Evolutionary conservation across 2,329 filamentous ascomycete genomes (phyloP), one percentile per base, ranked within the genome.

Genomic region (Neonectria faginata): DNA sequence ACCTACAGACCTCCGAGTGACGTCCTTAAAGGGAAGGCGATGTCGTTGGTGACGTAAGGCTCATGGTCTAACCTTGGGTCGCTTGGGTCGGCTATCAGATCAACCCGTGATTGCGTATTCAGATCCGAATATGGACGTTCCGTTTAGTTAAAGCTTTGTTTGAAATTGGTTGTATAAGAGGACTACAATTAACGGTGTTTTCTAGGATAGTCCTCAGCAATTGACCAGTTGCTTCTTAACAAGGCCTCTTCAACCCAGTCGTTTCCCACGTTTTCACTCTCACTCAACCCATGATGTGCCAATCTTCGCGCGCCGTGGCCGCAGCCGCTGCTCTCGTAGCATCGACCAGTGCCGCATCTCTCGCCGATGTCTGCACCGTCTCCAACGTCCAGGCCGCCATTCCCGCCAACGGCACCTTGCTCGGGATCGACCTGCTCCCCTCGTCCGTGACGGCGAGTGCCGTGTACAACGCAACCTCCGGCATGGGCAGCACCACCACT

Each of bases 391-490:
- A 22, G 22, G 22, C 22, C 22, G 22, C 22, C 22, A 22, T 22
- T 3, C 22, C 22, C 2, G 22, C 22, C 22, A 22, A 22, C 22
- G 22, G 60, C 12, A 61, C 55, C 12, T 41, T 67, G 12, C 60
- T 63, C 8, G 69, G 68, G 16, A 64, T 73, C 39, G 45, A 67
- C 50, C 56, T 83, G 64, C 70, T 81, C 59, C 77, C 82, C 3
- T 80, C 79, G 0, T 70, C 80, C 1, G 79, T 83, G 5, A 80
- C 79, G 4, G 81, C 80, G 7, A 57, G 47, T 25, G 52, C 60
- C 11, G 64, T 68, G 12, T 66, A 67, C 54, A 66, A 66, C 36
- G 66, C 64, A 9, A 63, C 67, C 27, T 52, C 36, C 16, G 70
- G 71, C 16, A 68, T 65, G 31, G 70, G 71, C 22, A 54, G 73